Base-by-base conservation (phyloP, 202 grass and related monocot species). In the Setaria viridis region DNA sequence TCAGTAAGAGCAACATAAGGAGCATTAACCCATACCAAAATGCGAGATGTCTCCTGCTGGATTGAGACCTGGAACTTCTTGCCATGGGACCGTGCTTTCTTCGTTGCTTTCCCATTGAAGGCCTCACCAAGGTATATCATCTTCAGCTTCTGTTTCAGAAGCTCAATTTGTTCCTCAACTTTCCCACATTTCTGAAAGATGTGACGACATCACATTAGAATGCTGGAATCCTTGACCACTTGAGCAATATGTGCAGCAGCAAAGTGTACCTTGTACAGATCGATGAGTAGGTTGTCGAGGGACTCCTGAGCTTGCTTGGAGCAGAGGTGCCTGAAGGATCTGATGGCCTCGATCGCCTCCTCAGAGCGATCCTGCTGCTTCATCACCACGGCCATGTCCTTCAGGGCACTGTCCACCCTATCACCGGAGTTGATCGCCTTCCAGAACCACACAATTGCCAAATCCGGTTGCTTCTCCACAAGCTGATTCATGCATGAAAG, bases 1-100 rank as follows among this genome's bases (percentile, higher is more conserved):
- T 60, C 62, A 49, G 37, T 15, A 78, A 43, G 46, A 50, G 54
- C 17, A 66, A 65, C 71, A 70, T 0, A 15, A 37, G 10, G 4
- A 42, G 58, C 37, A 17, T 17, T 3, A 51, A 76, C 6, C 2
- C 49, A 17, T 89, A 95, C 95, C 91, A 95, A 88, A 84, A 95
- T 88, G 63, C 95, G 91, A 14, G 95, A 86, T 4, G 88, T 95
- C 70, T 98, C 95, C 85, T 95, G 89, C 49, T 95, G 87, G 78
- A 98, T 88, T 4, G 95, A 98, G 76, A 98, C 91, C 85, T 98
- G 95, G 80, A 98, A 98, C 81, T 98, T 98, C 81, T 94, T 98
- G 51, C 95, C 93, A 54, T 94, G 95, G 55, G 95, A 98, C 4
- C 93, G 95, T 6, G 95, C 93, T 13, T 90, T 98, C 84, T 98